Base-by-base conservation (phyloP, 805 yeast species). In the Pichia paraexigua region DNA sequence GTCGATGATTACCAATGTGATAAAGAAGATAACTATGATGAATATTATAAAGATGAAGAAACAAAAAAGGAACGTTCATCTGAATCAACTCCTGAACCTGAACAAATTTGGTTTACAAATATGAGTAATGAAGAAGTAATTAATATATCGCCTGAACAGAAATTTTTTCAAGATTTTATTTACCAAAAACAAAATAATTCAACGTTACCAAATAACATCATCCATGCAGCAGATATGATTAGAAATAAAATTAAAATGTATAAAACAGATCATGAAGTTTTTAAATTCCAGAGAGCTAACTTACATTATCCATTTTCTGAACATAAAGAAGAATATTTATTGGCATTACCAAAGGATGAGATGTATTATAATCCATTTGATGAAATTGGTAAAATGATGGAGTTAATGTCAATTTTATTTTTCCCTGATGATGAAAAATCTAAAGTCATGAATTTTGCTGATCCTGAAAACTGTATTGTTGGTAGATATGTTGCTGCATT, bases 291-390 rank as follows among this genome's bases (percentile, higher is more conserved):
- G n/a, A 61, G 55, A 37, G 59, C 70, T 24, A 47, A 58, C 3
- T 58, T 69, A 15, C 61, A 65, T 7, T 66, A 67, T 28, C 71
- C 71, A 52, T 74, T 61, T 59, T 80, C 82, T 1, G 67, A 70
- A 42, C 76, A 79, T 54, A 63, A 63, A 32, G 87, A 82, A 57
- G 68, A 70, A 41, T 82, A 76, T 54, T 54, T 72, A 10, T 63
- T 82, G 39, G 75, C 76, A 3, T 64, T 68, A 17, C 79, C 84
- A 7, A 79, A 77, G 53, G 74, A 74, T 53, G 78, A 79, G 49
- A 82, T 77, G 53, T 62, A 60, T n/a, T 70, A 80, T 41, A 82
- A 83, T 59, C 87, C 90, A 5, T 68, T 82, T 45, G 76, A 71
- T 47, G 92, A 85, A 58, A 72, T 85, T 49, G 83, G 80, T 5